These are phyloP conservation scores for Kernera saxatilis DNA, from an alignment of 345 rosid species.

Conservation along the genomic window DNA sequence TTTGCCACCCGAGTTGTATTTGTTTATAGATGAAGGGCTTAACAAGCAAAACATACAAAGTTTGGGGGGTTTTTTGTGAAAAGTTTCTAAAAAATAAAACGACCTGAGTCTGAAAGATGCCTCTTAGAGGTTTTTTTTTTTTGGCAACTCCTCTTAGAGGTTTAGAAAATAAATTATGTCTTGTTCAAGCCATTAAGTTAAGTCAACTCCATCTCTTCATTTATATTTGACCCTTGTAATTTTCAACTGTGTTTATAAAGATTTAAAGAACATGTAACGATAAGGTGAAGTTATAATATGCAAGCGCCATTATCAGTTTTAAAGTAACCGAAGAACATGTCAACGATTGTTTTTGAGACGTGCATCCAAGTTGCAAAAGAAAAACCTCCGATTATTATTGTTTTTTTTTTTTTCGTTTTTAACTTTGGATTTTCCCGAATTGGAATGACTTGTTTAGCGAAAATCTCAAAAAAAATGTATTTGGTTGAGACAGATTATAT, in stretches of 20 bases:
- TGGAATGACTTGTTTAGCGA: too few species aligned
- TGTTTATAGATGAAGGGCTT: background rate
- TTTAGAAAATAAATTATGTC: background rate
- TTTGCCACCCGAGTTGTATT: background rate
- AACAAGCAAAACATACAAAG: background rate
- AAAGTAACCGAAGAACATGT: slow-evolving; percentile 1
- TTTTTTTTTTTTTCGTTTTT: too few species aligned
- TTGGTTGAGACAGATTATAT: too few species aligned
- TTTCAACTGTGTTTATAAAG: background rate
- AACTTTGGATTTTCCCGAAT: too few species aligned
- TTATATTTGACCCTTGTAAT: background rate
- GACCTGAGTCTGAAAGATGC: too few species aligned
- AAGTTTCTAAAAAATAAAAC: background rate
- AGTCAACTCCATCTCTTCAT: background rate
- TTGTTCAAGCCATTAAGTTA: background rate
- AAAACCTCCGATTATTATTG: too few species aligned
- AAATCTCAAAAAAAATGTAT: too few species aligned
- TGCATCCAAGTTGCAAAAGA: background rate
- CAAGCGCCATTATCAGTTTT: background rate
- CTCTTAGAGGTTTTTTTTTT: too few species aligned
- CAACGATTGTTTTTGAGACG: background rate
- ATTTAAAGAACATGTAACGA: background rate
- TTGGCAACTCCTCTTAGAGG: too few species aligned
- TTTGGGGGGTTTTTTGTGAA: background rate
- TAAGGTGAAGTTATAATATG: background rate